Percentiles rank a stretch among this genome's conserved stretches.
Evolutionary conservation across 148 eudicot genomes (phyloP).

Genomic region (Fagopyrum esculentum): DNA sequence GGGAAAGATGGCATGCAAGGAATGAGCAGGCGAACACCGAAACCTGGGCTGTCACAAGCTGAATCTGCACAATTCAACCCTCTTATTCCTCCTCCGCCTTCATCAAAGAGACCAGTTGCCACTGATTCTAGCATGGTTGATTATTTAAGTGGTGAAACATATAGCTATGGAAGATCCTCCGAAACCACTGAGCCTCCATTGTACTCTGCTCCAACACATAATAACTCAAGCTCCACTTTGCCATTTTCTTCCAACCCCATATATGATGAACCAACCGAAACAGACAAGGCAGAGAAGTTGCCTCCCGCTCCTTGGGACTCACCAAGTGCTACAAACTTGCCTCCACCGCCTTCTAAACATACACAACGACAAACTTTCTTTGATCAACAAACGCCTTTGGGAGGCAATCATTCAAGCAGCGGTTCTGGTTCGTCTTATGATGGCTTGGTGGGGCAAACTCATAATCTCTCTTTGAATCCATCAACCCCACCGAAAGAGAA

Average conservation of each 20-base stretch:
- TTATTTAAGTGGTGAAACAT: constrained; percentile 63
- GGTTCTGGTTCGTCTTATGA: constrained; percentile 64
- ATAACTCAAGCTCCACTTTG: constrained; percentile 25
- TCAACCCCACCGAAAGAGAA: constrained; percentile 46
- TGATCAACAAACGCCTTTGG: constrained; percentile 32
- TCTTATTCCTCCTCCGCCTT: constrained; percentile 70
- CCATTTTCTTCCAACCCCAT: constrained; percentile 30
- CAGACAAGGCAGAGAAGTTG: constrained; percentile 33
- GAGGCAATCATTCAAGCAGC: constrained; percentile 38
- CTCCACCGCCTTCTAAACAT: constrained; percentile 76
- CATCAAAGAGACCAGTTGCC: constrained; percentile 45
- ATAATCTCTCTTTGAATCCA: constrained; percentile 51
- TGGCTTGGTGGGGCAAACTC: constrained; percentile 56
- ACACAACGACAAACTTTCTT: constrained; percentile 77
- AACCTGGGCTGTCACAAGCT: constrained; percentile 9
- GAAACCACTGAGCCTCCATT: constrained; percentile 29
- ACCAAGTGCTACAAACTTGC: constrained; percentile 39
- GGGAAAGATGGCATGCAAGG: constrained; percentile 57
- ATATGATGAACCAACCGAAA: constrained; percentile 30
- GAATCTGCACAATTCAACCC: constrained; percentile 33
- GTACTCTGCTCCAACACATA: constrained; percentile 25
- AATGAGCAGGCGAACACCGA: constrained; percentile 28
- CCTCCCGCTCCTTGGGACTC: constrained; percentile 61
- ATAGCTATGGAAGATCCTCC: constrained; percentile 33
- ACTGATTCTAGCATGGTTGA: constrained; percentile 36